Evolutionary conservation across 2,329 filamentous ascomycete genomes (phyloP), one percentile per base, ranked within the genome.

Genomic region (Sordariomycetes sp.): DNA sequence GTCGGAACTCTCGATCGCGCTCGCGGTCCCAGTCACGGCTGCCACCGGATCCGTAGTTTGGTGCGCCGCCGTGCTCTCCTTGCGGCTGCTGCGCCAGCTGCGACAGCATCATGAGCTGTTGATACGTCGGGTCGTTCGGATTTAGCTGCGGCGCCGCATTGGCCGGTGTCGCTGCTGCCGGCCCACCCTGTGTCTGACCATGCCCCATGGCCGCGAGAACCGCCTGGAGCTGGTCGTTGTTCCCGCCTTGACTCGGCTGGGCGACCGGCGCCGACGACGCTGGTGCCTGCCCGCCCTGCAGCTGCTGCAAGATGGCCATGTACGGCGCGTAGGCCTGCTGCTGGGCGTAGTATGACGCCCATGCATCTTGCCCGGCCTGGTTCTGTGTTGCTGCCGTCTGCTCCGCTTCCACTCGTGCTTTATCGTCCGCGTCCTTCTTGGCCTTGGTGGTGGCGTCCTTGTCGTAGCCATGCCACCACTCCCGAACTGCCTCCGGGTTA

Each of bases 391-490:
- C 34, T 8, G 53, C 56, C 24, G 57, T 20, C 18, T 58, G 61
- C 37, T 66, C 63, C 6, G 63, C 28, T 46, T 59, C 54, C 32
- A 66, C 25, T 6, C 58, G 40, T 28, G 60, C 60, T 37, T 48
- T 14, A 32, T 71, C 70, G 37, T 73, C 73, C 1, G 73, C 70
- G 32, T 70, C 69, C 55, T 67, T 71, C 58, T 73, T 73, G 53
- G 75, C 69, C 53, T 70, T 71, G 1, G 66, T 65, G 10, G 71
- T 67, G 14, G 66, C 53, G 56, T 75, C 74, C 60, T 70, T 73
- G 58, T 73, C 72, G 61, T 75, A 77, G 0, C 78, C 79, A 12
- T 74, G 67, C 70, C 76, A 77, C 80, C 81, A 85, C 61, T 80
- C 75, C 11, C 75, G 74, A 0, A 76, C 70, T 60, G 74, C 74